Conservation (phyloP, 2,329 filamentous ascomycete genomes). For the Dichotomopilus funicola region DNA sequence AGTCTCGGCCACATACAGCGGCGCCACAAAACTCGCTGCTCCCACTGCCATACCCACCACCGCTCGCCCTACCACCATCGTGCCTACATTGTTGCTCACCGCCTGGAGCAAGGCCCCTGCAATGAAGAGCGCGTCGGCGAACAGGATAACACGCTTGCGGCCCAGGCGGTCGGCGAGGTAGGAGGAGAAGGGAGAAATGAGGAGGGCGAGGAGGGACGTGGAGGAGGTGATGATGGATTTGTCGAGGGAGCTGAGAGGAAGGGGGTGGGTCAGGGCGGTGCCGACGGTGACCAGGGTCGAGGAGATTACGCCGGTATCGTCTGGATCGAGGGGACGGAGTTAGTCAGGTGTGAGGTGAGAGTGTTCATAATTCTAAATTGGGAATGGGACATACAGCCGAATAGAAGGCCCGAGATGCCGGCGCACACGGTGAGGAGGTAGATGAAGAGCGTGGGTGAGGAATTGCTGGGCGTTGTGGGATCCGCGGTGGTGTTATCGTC, state of each 20-base stretch:
- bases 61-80: constrained; percentile 62
- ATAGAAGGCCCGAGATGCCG: constrained; percentile 60
- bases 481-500: constrained; percentile 4
- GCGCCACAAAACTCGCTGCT: constrained; percentile 73
- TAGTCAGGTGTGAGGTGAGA: neutral
- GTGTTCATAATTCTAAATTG: neutral
- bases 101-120: constrained; percentile 62
- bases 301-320: constrained; percentile 64
- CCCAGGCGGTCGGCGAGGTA: constrained; percentile 57
- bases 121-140: constrained; percentile 62
- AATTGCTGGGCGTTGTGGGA: neutral
- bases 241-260: constrained; percentile 53
- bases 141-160: constrained; percentile 55
- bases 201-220: constrained; percentile 59
- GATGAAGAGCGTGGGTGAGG: constrained; percentile 44
- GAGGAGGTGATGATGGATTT: constrained; percentile 66
- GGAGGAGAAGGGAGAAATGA: constrained; percentile 58
- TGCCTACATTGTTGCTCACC: constrained; percentile 46
- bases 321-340: constrained; percentile 28
- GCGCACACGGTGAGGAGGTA: constrained; percentile 58
- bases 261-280: constrained; percentile 46
- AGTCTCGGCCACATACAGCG: constrained; percentile 82
- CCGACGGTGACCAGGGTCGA: constrained; percentile 60
- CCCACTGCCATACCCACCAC: constrained; percentile 69
- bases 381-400: constrained; percentile 50